Percentiles rank a stretch among this genome's conserved stretches.
These are phyloP conservation scores for Aspergillus sp. DNA, from an alignment of 2,329 filamentous ascomycete genomes.

Conservation along the genomic window DNA sequence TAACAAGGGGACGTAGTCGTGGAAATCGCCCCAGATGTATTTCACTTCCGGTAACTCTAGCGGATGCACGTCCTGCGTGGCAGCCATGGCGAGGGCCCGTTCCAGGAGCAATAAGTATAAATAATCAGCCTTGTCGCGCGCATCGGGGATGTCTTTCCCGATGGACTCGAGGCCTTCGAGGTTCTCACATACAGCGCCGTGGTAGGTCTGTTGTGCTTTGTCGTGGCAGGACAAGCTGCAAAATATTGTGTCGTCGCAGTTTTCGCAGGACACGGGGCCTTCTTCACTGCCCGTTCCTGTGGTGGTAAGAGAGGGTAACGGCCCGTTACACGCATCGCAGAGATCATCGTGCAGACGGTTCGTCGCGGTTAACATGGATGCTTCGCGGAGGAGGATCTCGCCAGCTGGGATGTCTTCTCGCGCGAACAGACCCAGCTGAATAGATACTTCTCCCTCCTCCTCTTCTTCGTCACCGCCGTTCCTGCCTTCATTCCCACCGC, in stretches of 20 bases:
- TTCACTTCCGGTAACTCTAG: slow-evolving; percentile 53
- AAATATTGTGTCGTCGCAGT: slow-evolving; percentile 53
- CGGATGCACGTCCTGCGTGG: slow-evolving; percentile 50
- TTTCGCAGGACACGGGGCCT: slow-evolving; percentile 43
- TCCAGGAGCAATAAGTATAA: slow-evolving; percentile 54
- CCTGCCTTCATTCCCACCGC: not conserved
- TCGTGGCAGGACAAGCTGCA: slow-evolving; percentile 51
- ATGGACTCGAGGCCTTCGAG: slow-evolving; percentile 47
- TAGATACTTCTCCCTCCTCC: slow-evolving; percentile 32
- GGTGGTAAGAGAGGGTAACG: slow-evolving; percentile 51
- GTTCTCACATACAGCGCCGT: slow-evolving; percentile 50
- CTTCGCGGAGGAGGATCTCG: slow-evolving; percentile 70
- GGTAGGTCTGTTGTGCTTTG: slow-evolving; percentile 49
- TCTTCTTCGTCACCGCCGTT: slow-evolving; percentile 7
- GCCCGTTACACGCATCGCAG: slow-evolving; percentile 80
- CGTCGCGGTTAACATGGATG: slow-evolving; percentile 79
- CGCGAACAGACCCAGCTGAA: slow-evolving; percentile 85
- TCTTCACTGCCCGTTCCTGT: slow-evolving; percentile 23
- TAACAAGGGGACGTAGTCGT: slow-evolving; percentile 20
- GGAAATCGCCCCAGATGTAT: slow-evolving; percentile 60
- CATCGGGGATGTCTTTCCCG: slow-evolving; percentile 49
- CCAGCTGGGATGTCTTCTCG: slow-evolving; percentile 69
- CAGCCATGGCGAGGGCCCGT: slow-evolving; percentile 53
- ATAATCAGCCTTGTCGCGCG: slow-evolving; percentile 50
- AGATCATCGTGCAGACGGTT: slow-evolving; percentile 77